Evolutionary conservation across 75 land plant genomes (phyloP).

Genomic region (Pseudotsuga menziesii): DNA sequence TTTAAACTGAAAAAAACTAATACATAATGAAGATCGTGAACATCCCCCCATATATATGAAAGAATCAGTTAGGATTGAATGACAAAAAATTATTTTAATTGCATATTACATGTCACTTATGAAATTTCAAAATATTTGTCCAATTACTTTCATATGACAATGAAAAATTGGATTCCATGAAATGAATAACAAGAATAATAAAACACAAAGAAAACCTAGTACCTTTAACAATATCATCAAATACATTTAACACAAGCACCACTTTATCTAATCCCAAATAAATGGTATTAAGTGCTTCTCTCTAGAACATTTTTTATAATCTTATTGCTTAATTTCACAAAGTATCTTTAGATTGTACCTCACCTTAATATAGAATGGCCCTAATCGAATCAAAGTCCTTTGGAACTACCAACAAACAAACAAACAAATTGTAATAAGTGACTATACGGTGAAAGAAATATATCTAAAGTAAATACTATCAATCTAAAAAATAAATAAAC

Average conservation of each 20-base stretch:
- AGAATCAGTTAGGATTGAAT: neutral
- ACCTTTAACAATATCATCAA: neutral
- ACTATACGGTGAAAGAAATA: neutral
- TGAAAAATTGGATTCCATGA: neutral
- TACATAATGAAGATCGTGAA: neutral
- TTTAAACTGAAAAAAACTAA: neutral
- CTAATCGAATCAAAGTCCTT: constrained; percentile 69
- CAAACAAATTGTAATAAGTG: constrained; percentile 9
- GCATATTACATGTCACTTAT: neutral
- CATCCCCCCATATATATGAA: neutral
- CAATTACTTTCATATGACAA: too few species aligned
- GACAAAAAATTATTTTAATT: neutral
- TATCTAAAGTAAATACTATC: neutral
- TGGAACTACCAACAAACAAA: constrained; percentile 54
- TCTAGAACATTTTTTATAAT: neutral
- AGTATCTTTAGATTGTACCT: constrained; percentile 1
- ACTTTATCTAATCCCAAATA: neutral
- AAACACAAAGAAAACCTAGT: neutral
- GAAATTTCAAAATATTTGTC: too few species aligned
- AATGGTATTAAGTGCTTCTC: neutral
- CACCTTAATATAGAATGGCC: constrained; percentile 98
- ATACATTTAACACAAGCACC: neutral
- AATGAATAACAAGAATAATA: neutral
- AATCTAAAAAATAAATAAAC: too few species aligned
- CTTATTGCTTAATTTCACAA: neutral